phyloP scores from a whole-genome alignment of 805 yeast species.

The Candida chilensis region DNA sequence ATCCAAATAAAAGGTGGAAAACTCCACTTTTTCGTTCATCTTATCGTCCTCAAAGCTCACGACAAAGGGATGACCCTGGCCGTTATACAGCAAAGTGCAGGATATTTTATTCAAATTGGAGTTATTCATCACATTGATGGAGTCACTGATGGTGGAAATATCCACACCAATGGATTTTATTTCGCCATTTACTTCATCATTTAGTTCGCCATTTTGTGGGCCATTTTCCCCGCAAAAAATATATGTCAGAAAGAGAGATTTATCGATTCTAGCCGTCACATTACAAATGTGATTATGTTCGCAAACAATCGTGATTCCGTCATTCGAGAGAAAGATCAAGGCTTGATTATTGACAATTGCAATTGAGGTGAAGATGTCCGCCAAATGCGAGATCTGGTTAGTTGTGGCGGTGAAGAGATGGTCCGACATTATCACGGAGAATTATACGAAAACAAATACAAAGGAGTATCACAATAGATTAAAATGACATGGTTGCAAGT shows the following conservation, averaged over 20 bases:
- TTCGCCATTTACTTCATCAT: conserved; percentile 1
- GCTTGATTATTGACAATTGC: conserved; percentile 22
- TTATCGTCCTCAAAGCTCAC: conserved; percentile 30
- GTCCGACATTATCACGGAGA: no score
- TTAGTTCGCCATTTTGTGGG: background rate
- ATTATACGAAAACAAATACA: no score
- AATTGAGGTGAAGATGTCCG: conserved; percentile 22
- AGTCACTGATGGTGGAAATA: conserved; percentile 20
- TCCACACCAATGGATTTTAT: conserved; percentile 19
- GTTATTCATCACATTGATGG: conserved; percentile 21
- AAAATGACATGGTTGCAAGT: no score
- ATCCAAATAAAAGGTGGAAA: conserved; percentile 24
- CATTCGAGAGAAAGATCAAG: conserved; percentile 17
- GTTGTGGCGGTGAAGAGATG: conserved; percentile 23
- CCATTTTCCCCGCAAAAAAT: conserved; percentile 9
- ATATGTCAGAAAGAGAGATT: conserved; percentile 21
- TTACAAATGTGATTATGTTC: conserved; percentile 26
- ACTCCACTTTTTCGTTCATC: conserved; percentile 31
- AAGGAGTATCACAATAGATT: no score
- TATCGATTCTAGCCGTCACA: conserved; percentile 23
- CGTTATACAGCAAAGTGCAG: conserved; percentile 25
- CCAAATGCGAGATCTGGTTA: conserved; percentile 23
- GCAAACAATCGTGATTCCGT: conserved; percentile 21
- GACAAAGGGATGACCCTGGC: conserved; percentile 27
- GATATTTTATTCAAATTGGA: conserved; percentile 7